Evolutionary conservation across 2,329 filamentous ascomycete genomes (phyloP).

Genomic region (Keithomyces neogunnii): DNA sequence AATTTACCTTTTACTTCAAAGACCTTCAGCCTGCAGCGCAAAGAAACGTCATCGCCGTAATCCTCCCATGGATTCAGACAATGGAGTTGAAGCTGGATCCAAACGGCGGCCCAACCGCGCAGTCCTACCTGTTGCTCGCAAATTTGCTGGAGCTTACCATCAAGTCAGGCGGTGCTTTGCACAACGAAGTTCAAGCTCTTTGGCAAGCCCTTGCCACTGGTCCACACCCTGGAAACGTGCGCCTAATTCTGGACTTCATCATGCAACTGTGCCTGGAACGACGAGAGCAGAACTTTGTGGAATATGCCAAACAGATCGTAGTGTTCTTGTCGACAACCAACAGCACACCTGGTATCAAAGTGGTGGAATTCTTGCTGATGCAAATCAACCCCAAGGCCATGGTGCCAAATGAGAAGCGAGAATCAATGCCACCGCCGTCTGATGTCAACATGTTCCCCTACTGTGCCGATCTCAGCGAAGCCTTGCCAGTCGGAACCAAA

Average conservation of each 20-base stretch:
- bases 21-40: slow-evolving; percentile 75
- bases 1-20: slow-evolving; percentile 91
- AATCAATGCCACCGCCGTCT: slow-evolving; percentile 58
- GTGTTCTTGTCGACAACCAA: slow-evolving; percentile 84
- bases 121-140: slow-evolving; percentile 88
- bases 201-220: slow-evolving; percentile 96
- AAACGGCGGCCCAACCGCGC: slow-evolving; percentile 80
- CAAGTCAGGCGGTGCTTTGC: slow-evolving; percentile 75
- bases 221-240: slow-evolving; percentile 86
- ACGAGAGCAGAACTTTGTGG: slow-evolving; percentile 94
- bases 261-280: slow-evolving; percentile 89
- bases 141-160: slow-evolving; percentile 97
- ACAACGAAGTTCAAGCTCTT: slow-evolving; percentile 94
- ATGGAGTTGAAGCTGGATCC: slow-evolving; percentile 89
- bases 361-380: slow-evolving; percentile 86
- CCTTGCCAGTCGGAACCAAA: slow-evolving; percentile 81
- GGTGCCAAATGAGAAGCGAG: slow-evolving; percentile 80
- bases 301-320: slow-evolving; percentile 96
- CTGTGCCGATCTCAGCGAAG: slow-evolving; percentile 72
- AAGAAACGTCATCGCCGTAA: slow-evolving; percentile 86
- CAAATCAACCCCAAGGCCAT: slow-evolving; percentile 94
- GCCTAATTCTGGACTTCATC: slow-evolving; percentile 91
- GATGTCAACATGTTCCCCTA: slow-evolving; percentile 76
- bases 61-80: slow-evolving; percentile 92
- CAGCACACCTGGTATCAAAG: slow-evolving; percentile 70